Evolutionary conservation across 164 flowering plant genomes (phyloP).

Genomic region (Kingdonia uniflora): DNA sequence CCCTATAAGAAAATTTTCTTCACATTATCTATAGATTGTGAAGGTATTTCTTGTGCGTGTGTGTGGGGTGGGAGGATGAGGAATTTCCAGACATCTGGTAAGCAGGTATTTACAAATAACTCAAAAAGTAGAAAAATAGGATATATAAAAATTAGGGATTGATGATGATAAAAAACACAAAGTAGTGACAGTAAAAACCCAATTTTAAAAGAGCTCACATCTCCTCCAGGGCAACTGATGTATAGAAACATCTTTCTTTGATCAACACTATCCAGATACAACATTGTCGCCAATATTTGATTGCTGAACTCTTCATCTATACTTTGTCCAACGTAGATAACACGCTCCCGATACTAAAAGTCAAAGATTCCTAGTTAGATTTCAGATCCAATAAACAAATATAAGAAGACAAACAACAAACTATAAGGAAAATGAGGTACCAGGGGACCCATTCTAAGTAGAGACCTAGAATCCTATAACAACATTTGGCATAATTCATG

Average conservation of each 20-base stretch:
- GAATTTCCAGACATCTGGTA: too few relatives aligned
- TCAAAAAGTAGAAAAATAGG: neutral
- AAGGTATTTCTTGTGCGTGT: too few relatives aligned
- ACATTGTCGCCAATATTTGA: constrained; percentile 75
- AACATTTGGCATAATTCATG: too few relatives aligned
- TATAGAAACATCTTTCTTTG: constrained; percentile 47
- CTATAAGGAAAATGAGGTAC: too few relatives aligned
- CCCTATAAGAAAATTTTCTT: neutral
- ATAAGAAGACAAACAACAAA: neutral
- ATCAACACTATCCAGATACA: constrained; percentile 84
- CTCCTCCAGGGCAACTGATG: constrained; percentile 83
- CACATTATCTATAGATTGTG: too few relatives aligned
- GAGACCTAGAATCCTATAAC: too few relatives aligned
- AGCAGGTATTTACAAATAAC: too few relatives aligned
- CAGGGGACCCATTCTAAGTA: too few relatives aligned
- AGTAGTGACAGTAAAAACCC: neutral
- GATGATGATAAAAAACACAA: constrained; percentile 1
- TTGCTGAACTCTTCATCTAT: constrained; percentile 80
- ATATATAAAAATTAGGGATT: neutral
- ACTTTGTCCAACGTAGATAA: constrained; percentile 66
- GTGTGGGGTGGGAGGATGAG: too few relatives aligned
- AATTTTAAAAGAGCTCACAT: constrained; percentile 51
- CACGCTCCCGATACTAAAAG: constrained; percentile 83
- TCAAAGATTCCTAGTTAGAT: constrained; percentile 11
- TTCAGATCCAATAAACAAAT: neutral